Conservation (phyloP, 495 filamentous ascomycete genomes). For the Lentithecium fluviatile region DNA sequence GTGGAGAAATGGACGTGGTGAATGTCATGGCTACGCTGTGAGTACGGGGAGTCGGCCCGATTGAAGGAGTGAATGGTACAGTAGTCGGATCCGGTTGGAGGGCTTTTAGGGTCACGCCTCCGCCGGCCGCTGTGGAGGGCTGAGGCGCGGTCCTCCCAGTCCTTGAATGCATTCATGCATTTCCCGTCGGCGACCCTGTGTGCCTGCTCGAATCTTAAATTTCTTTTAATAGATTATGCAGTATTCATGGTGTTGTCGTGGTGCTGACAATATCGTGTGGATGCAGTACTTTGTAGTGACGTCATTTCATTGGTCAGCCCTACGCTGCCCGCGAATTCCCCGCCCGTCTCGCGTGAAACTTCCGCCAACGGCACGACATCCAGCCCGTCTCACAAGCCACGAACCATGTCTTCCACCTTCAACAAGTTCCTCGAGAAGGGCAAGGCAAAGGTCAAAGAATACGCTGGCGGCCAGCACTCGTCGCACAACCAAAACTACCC, state of each 20-base stretch:
- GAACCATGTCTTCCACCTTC: slow-evolving; percentile 10
- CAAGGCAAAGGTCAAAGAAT: slow-evolving; percentile 33
- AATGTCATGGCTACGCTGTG: too few relatives aligned
- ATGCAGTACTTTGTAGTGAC: not conserved
- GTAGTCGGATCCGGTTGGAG: too few relatives aligned
- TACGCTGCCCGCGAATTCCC: not conserved
- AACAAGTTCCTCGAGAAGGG: slow-evolving; percentile 31
- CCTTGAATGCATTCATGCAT: too few relatives aligned
- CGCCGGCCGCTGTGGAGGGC: too few relatives aligned
- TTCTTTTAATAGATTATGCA: not conserved
- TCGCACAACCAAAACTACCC: slow-evolving; percentile 17
- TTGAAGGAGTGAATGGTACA: not conserved
- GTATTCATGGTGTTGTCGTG: not conserved
- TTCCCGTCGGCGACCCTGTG: not conserved
- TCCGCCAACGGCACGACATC: not conserved
- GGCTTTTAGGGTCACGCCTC: too few relatives aligned
- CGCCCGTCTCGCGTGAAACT: not conserved
- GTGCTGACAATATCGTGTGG: too few relatives aligned
- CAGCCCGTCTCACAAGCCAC: not conserved
- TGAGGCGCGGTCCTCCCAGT: too few relatives aligned
- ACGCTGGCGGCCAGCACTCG: slow-evolving; percentile 2
- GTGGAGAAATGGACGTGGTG: too few relatives aligned
- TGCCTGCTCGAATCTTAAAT: not conserved
- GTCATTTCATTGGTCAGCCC: not conserved
- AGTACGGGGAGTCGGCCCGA: too few relatives aligned